Evolutionary conservation across 306 rosid species (phyloP), one percentile per base, ranked within the genome.

Genomic region (Medicago lupulina): DNA sequence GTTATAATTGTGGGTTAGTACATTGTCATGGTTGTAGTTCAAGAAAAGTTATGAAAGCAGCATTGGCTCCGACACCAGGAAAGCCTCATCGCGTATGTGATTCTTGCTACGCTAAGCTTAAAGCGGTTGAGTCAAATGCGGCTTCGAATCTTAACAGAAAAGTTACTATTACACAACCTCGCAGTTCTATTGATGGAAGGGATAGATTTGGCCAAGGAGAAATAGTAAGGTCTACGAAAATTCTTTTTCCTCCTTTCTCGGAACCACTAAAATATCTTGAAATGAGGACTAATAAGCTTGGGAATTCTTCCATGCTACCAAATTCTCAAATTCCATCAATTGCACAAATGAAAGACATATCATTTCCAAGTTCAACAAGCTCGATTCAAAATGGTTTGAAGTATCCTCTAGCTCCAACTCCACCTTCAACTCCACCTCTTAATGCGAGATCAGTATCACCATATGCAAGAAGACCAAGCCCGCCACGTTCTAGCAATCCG

Each of bases 61-160:
- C 98, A 57, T 84, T 96, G 84, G 99, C 99, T 80, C 98, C 98
- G 16, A 96, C 93, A 9, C 98, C 99, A 0, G 96, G 99, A 76
- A 96, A 96, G 82, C 99, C 97, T 15, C 97, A 92, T 70, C 97
- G 99, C 2, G 99, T 96, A 38, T 96, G 99, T 13, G 98, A 96
- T 82, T 86, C 99, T 80, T 96, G 99, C 81, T 86, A 82, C 77
- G 67, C 87, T 34, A 96, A 96, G 78, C 92, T 96, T 38, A 96
- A 88, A 88, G 77, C 86, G 50, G 82, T 82, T n/a, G 98, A 92
- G 79, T 74, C 80, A 41, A 80, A 84, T 39, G 23, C 38, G 51
- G 43, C 41, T 77, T 53, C 85, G 9, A 70, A 51, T 55, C 75
- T 87, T 19, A 83, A 36, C 34, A 86, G 92, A 76, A 88, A 76